These are phyloP conservation scores for Boletus bicolor DNA, from an alignment of 768 basidiomycete species.

Conservation along the genomic window DNA sequence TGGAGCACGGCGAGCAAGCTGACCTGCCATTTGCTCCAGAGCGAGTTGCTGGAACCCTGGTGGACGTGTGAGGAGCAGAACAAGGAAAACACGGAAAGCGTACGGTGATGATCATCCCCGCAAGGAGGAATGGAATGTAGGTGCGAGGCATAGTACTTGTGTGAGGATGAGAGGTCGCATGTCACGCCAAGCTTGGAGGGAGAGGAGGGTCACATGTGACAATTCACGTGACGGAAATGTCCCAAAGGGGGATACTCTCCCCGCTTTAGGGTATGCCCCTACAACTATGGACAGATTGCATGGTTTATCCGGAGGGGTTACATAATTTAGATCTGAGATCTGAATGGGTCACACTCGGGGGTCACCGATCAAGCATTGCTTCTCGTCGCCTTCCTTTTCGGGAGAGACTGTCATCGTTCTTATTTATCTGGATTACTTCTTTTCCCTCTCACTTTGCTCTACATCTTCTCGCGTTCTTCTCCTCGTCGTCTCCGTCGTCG, in stretches of 20 bases:
- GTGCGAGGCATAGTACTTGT: conserved; percentile 50
- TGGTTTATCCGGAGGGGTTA: neutral
- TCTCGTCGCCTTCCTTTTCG: conserved; percentile 31
- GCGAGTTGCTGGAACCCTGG: conserved; percentile 75
- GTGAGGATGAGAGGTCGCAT: neutral
- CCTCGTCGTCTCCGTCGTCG: conserved; percentile 18
- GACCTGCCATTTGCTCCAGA: conserved; percentile 84
- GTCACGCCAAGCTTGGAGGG: conserved; percentile 5
- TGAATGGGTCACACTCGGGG: conserved; percentile 18
- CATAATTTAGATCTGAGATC: conserved; percentile 26
- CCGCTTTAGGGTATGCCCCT: too few species aligned
- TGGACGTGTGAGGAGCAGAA: conserved; percentile 1
- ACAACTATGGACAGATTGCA: too few species aligned
- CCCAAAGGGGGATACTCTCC: too few species aligned
- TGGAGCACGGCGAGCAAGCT: conserved; percentile 11
- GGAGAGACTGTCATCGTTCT: conserved; percentile 17
- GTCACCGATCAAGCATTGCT: conserved; percentile 13
- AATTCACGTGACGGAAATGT: conserved; percentile 12
- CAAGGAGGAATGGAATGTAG: conserved; percentile 77
- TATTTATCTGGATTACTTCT: conserved; percentile 35
- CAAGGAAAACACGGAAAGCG: conserved; percentile 3
- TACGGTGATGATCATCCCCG: conserved; percentile 90
- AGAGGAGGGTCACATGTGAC: conserved; percentile 20
- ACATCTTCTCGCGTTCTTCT: conserved; percentile 7
- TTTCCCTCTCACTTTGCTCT: conserved; percentile 25